Evolutionary conservation across 345 rosid genomes (phyloP), one percentile per base, ranked within the genome.

Genomic region (Anacardium occidentale): DNA sequence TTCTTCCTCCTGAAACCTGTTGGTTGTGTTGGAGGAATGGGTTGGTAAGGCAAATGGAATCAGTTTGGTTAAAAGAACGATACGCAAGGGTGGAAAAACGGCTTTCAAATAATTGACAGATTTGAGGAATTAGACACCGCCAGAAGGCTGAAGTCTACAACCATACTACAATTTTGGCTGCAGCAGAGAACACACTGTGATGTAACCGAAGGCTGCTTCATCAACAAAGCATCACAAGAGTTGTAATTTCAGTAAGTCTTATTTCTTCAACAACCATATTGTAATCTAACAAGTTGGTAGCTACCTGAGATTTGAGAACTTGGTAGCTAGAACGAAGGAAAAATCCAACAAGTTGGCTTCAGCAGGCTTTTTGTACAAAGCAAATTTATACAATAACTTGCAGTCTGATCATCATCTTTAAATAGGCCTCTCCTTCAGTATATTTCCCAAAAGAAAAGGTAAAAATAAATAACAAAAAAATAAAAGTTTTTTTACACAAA

Each of bases 41-140:
- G 99, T 98, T 50, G 98, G 99, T 66, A 89, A 92, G 70, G 91
- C 99, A 0, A 76, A 70, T 67, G 86, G 91, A 42, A 88, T 89
- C 71, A 75, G 91, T 55, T 64, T 95, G 65, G 93, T 87, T 10
- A 85, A 88, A 77, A 78, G 98, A 78, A 78, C 79, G 60, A 85
- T 81, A 45, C 83, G 74, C 64, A 62, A 69, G 75, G 57, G 42
- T 37, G 42, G 42, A 6, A 37, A 37, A 37, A 37, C 42, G 0
- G 42, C 42, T 37, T 37, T 6, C n/a, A 37, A 37, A 37, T 37
- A 37, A 37, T 37, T 34, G 37, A 34, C 37, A 34, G 37, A 34
- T 34, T 34, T 24, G 26, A 42, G 8, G 48, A 62, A 50, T 34
- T 40, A 26, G 51, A 34, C 64, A 26, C n/a, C 14, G 20, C 20